Evolutionary conservation across 2,329 filamentous ascomycete species (phyloP), one percentile per base, ranked within the genome.

Genomic region (Colletotrichum horii): DNA sequence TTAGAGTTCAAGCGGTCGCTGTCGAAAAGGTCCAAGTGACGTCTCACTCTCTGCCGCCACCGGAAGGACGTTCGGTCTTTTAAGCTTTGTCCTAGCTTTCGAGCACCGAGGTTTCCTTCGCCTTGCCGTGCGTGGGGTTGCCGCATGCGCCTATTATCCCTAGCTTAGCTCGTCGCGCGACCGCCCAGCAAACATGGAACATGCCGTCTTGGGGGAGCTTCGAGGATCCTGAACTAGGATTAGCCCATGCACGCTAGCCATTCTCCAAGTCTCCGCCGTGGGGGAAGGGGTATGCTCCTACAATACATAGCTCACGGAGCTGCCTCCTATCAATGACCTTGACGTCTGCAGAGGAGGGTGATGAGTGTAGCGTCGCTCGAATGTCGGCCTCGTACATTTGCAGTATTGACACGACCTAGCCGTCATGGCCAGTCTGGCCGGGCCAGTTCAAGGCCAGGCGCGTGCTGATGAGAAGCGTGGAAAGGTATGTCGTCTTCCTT

Each of bases 351-450:
- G 9, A 12, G 38, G 38, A 22, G n/a, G 43, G 43, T 22, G 43
- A 36, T 38, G 28, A n/a, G 30, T 36, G 19, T 22, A 32, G 11
- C 36, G 32, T 15, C 48, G 30, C 48, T 70, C 32, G 60, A 52
- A 74, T 71, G 60, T 38, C 43, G 67, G 60, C 22, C n/a, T 16
- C 19, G 15, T 7, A 38, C 5, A 5, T 16, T 26, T 7, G 16
- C 52, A 60, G 22, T 30, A 36, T 66, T 52, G 52, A 61, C 60
- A 52, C 60, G 61, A 66, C 36, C 16, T 61, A 55, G 34, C 56
- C 67, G 61, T 52, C 30, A 74, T 74, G 72, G 67, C 67, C 71
- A 71, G 71, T 36, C 36, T 66, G 67, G 67, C 67, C 60, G 61
- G 61, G 19, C 48, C 61, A 43, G 6, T n/a, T 30, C 48, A 66